Evolutionary conservation across 805 yeast genomes (phyloP).

Genomic region (Jamesozyma lodderae): DNA sequence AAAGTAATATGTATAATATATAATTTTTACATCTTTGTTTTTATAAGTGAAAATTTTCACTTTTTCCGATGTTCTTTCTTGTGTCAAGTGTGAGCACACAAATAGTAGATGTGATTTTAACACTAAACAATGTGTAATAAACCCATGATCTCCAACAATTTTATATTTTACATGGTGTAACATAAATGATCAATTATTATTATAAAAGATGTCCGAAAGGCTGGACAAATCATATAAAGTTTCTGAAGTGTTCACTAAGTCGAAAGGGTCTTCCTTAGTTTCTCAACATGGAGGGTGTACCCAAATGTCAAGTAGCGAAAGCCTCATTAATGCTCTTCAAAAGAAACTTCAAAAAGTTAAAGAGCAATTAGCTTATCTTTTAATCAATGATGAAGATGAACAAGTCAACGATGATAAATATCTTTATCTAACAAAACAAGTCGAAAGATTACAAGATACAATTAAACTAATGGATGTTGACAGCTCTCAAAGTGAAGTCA

Average conservation of each 20-base stretch:
- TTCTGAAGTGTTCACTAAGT: slow-evolving; percentile 1
- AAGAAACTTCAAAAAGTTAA: neutral
- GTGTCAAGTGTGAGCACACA: too few species aligned
- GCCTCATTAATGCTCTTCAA: neutral
- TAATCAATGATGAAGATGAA: neutral
- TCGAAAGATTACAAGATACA: neutral
- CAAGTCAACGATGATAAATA: neutral
- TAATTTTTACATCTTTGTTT: too few species aligned
- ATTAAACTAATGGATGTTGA: neutral
- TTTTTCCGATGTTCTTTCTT: too few species aligned
- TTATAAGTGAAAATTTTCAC: too few species aligned
- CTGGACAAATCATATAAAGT: neutral
- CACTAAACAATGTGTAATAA: too few species aligned
- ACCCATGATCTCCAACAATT: too few species aligned
- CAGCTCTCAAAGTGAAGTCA: neutral
- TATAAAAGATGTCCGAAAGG: slow-evolving; percentile 1
- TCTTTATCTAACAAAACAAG: neutral
- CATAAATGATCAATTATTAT: too few species aligned
- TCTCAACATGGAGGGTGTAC: slow-evolving; percentile 1
- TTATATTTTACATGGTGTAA: too few species aligned
- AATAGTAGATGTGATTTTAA: too few species aligned
- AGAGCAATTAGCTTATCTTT: neutral
- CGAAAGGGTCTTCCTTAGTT: neutral
- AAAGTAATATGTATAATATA: too few species aligned
- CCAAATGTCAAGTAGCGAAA: neutral